Percentiles rank a stretch among this genome's conserved stretches.
These are phyloP conservation scores for Diaporthe longicolla DNA, from an alignment of 2,329 filamentous ascomycete genomes.

Conservation along the genomic window DNA sequence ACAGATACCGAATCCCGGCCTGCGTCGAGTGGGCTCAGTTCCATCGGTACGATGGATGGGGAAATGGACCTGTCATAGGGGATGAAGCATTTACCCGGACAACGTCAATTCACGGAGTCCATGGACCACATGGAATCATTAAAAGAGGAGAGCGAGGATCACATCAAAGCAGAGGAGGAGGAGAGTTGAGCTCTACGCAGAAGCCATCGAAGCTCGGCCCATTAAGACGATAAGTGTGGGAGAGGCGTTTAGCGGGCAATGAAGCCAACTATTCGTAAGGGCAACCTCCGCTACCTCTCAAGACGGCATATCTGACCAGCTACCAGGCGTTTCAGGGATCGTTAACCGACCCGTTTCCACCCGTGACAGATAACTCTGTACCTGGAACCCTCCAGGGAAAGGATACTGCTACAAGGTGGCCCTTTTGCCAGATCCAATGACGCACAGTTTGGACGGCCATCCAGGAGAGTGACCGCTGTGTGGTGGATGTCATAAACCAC, in stretches of 20 bases:
- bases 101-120: background rate
- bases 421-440: background rate
- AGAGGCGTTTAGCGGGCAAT: background rate
- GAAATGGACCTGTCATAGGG: conserved; percentile 61
- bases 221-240: background rate
- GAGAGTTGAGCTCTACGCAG: background rate
- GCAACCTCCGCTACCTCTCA: background rate
- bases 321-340: background rate
- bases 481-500: background rate
- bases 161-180: background rate
- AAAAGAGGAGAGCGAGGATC: background rate
- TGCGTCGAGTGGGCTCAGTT: conserved; percentile 70
- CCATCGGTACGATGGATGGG: conserved; percentile 62
- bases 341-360: background rate
- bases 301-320: background rate
- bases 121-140: background rate
- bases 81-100: background rate
- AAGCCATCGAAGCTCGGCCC: background rate
- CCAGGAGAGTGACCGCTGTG: too few relatives aligned
- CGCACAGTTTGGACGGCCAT: background rate
- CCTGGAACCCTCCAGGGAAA: background rate
- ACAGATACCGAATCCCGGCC: conserved; percentile 58
- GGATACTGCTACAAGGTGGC: background rate
- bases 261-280: background rate
- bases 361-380: background rate